Evolutionary conservation across 2,329 filamentous ascomycete species (phyloP).

Genomic region (Rugonectria rugulosa): DNA sequence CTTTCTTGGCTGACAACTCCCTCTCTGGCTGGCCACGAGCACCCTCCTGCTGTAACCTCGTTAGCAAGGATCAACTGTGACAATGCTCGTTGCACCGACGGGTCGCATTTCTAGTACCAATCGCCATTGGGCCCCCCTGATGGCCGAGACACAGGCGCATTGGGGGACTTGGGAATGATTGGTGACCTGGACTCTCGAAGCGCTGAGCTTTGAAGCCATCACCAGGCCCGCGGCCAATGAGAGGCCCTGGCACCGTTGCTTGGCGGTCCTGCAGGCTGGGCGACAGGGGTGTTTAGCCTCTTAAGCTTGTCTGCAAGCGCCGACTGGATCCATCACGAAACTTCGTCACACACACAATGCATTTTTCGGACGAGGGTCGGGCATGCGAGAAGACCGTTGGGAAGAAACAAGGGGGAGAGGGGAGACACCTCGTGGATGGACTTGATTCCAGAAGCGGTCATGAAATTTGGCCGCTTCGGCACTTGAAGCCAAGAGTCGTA

Average conservation of each 20-base stretch:
- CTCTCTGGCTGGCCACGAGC: constrained; percentile 13
- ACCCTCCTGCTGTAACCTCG: constrained; percentile 26
- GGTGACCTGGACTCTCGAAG: constrained; percentile 37
- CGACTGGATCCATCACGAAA: constrained; percentile 17
- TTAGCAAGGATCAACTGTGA: constrained; percentile 20
- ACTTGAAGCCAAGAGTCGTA: constrained; percentile 11
- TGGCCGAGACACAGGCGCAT: constrained; percentile 30
- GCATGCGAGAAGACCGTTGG: constrained; percentile 15
- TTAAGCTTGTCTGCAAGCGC: constrained; percentile 33
- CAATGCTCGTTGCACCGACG: constrained; percentile 9
- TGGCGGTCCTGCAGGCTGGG: constrained; percentile 13
- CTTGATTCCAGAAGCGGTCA: constrained; percentile 12
- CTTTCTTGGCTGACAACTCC: constrained; percentile 16
- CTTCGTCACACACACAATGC: background rate
- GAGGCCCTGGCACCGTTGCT: constrained; percentile 3
- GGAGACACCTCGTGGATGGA: too few relatives aligned
- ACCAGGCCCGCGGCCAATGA: constrained; percentile 40
- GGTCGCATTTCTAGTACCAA: constrained; percentile 21
- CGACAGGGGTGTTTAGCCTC: constrained; percentile 11
- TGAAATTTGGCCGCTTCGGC: constrained; percentile 30
- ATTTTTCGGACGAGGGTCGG: too few relatives aligned
- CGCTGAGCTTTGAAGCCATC: constrained; percentile 35
- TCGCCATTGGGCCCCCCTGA: constrained; percentile 30
- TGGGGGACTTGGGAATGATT: constrained; percentile 36
- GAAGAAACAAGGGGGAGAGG: too few relatives aligned